Evolutionary conservation across 2,329 filamentous ascomycete species (phyloP), one percentile per base, ranked within the genome.

Genomic region (Decorospora gaudefroyi): DNA sequence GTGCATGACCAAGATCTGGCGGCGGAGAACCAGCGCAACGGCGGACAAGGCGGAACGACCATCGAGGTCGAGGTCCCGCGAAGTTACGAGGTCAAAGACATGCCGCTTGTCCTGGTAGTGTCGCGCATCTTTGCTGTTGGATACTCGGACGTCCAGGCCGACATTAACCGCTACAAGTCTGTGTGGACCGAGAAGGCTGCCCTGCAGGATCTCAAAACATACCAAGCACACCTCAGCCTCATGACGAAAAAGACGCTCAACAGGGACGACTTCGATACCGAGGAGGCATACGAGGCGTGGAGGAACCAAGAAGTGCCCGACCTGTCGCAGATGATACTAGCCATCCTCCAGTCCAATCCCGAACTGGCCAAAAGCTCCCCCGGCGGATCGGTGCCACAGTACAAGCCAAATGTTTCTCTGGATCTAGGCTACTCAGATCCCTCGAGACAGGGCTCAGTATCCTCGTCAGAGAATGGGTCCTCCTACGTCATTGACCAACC

Each of bases 21-120:
- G 32, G 78, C 85, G 12, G 78, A 80, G 55, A 78, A 61, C 56
- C 74, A 79, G 34, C 78, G 78, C 33, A 79, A 82, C 60, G 78
- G 80, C 40, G 77, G 78, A 32, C 76, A 73, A 59, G 78, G 83
- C 10, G 72, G 83, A 23, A 82, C 81, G 33, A 87, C 86, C 6
- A 79, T 93, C 52, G 92, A 96, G 69, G 87, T 92, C 15, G 79
- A 88, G 43, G 82, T 90, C 2, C 90, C 92, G 8, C 76, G 95
- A 45, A 93, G 84, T 64, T 89, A 96, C 70, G 89, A 96, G 70
- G 86, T 97, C 65, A 96, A 93, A 72, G 93, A 99, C 67, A 99
- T 99, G 93, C 86, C 86, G 25, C 81, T 96, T 72, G 93, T 96
- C 18, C 86, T 93, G 67, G 82, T 86, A 23, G 91, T 99, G 17